Percentiles rank a stretch among this genome's conserved stretches.
phyloP scores from a whole-genome alignment of 2,329 filamentous ascomycete species.

The Sporothrix dimorphospora region DNA sequence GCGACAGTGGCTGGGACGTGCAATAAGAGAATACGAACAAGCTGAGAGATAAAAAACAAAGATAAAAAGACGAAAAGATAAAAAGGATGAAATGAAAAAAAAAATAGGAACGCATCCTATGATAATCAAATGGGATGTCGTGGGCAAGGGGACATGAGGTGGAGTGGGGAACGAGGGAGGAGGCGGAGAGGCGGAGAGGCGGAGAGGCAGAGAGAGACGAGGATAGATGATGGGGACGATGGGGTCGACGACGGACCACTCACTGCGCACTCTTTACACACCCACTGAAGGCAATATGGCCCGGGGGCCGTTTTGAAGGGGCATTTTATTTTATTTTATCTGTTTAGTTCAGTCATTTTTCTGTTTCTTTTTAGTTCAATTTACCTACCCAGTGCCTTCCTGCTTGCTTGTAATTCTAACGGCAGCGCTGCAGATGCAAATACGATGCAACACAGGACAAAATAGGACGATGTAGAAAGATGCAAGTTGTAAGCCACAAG shows the following conservation, averaged over 20 bases:
- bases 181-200: neutral
- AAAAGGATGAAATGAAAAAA: neutral
- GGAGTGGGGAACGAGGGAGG: neutral
- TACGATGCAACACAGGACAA: no score
- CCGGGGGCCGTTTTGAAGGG: neutral
- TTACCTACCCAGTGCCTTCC: no score
- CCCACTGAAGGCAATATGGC: constrained; percentile 1
- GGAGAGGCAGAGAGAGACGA: neutral
- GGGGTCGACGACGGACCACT: neutral
- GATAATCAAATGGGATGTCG: neutral
- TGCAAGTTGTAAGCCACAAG: neutral
- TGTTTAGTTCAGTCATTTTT: neutral
- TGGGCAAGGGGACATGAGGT: neutral
- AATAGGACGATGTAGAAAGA: neutral
- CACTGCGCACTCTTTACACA: neutral
- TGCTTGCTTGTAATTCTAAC: no score
- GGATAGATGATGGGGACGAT: neutral
- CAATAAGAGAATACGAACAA: neutral
- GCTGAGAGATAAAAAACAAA: neutral
- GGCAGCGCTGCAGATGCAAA: no score
- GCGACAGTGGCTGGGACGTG: neutral
- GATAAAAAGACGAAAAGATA: no score
- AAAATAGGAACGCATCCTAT: neutral
- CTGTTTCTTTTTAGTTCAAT: neutral
- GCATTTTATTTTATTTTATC: neutral